These are phyloP conservation scores for Lasiosphaeriaceae sp. DNA, from an alignment of 495 filamentous ascomycete genomes.

Conservation along the genomic window DNA sequence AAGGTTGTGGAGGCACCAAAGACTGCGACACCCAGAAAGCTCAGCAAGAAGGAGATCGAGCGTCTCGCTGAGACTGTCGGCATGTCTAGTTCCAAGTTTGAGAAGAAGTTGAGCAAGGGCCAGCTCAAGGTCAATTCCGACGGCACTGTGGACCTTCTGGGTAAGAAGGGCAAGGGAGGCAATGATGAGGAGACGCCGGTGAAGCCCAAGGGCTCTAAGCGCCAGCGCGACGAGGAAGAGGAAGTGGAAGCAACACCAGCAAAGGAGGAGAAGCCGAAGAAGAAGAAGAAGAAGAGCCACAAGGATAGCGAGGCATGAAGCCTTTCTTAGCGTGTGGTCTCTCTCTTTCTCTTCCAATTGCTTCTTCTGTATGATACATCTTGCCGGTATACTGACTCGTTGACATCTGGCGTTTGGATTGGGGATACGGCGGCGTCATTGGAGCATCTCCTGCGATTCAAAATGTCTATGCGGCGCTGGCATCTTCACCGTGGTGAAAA, in stretches of 20 bases:
- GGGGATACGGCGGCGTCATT: constrained; percentile 26
- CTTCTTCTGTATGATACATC: constrained; percentile 35
- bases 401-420: constrained; percentile 31
- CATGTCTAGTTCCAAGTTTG: constrained; percentile 61
- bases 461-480: constrained; percentile 17
- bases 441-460: constrained; percentile 20
- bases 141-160: constrained; percentile 54
- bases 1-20: neutral
- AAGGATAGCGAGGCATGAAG: constrained; percentile 28
- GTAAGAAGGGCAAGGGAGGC: constrained; percentile 63
- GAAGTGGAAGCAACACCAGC: constrained; percentile 26
- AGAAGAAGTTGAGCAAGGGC: constrained; percentile 59
- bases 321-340: constrained; percentile 3
- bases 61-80: constrained; percentile 56
- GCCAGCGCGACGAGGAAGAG: constrained; percentile 33
- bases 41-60: constrained; percentile 48
- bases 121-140: constrained; percentile 57
- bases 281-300: constrained; percentile 47
- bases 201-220: constrained; percentile 41
- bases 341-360: constrained; percentile 18
- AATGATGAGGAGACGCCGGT: constrained; percentile 46
- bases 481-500: constrained; percentile 17
- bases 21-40: constrained; percentile 29
- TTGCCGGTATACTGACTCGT: constrained; percentile 24
- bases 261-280: constrained; percentile 39